Percentiles rank a stretch among this genome's conserved stretches.
phyloP scores from a whole-genome alignment of 805 yeast species.

The Lipomyces kockii region DNA sequence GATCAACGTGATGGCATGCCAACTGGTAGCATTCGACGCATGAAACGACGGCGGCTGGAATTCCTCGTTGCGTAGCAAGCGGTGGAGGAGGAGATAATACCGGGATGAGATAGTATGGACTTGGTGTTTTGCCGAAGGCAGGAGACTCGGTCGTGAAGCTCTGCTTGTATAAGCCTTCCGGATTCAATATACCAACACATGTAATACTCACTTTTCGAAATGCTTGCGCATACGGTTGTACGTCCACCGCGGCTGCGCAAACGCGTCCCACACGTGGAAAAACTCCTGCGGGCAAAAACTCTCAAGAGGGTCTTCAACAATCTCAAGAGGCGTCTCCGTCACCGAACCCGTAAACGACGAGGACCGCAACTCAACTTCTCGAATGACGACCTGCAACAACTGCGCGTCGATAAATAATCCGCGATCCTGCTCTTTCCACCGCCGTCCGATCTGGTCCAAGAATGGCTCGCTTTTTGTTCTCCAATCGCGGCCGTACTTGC shows the following conservation, averaged over 20 bases:
- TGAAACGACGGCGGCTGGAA: constrained; percentile 61
- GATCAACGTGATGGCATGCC: constrained; percentile 62
- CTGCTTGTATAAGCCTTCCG: constrained; percentile 5
- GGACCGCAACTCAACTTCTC: constrained; percentile 54
- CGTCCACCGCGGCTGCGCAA: constrained; percentile 63
- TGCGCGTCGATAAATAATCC: constrained; percentile 84
- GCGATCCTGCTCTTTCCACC: constrained; percentile 89
- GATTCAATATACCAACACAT: not conserved
- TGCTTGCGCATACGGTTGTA: constrained; percentile 61
- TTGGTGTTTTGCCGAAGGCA: constrained; percentile 54
- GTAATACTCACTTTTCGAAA: constrained; percentile 30
- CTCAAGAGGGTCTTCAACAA: constrained; percentile 33
- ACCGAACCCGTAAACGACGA: constrained; percentile 33
- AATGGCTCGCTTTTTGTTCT: constrained; percentile 65
- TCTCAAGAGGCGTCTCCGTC: constrained; percentile 5
- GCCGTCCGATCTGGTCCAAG: constrained; percentile 75
- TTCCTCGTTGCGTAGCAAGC: constrained; percentile 73
- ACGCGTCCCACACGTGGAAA: constrained; percentile 67
- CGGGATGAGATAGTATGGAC: constrained; percentile 41
- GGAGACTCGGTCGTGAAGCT: constrained; percentile 23
- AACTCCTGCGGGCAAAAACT: constrained; percentile 52
- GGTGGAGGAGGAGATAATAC: constrained; percentile 66
- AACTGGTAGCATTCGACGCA: constrained; percentile 40
- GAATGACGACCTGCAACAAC: constrained; percentile 65
- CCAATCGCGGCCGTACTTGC: constrained; percentile 85